These are phyloP conservation scores for Tanacetum coccineum DNA, from an alignment of 129 eudicot genomes.

Conservation along the genomic window DNA sequence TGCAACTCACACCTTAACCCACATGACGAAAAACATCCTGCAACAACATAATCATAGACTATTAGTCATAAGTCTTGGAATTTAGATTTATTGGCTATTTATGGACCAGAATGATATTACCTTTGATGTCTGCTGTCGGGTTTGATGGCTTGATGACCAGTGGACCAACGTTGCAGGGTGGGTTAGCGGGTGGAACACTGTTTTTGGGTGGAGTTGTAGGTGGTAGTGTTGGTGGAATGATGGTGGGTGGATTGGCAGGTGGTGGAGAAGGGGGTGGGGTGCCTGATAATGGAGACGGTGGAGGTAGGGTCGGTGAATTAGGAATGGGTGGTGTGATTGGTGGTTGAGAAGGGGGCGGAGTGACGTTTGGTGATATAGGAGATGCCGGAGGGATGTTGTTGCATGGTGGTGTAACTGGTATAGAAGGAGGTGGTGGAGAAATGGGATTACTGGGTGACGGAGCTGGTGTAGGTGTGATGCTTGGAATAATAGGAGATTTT, in stretches of 20 bases:
- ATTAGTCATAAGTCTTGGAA: neutral
- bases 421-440: neutral
- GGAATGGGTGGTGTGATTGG: neutral
- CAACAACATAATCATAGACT: neutral
- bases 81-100: neutral
- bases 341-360: neutral
- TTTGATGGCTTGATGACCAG: neutral
- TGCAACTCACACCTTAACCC: constrained; percentile 51
- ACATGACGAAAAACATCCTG: constrained; percentile 67
- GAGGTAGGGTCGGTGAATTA: neutral
- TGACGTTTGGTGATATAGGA: too few species aligned
- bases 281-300: neutral
- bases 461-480: neutral
- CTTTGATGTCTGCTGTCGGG: constrained; percentile 10
- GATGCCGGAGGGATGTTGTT: neutral
- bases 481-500: neutral
- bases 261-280: neutral
- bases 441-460: neutral
- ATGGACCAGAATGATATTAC: constrained; percentile 17
- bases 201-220: neutral
- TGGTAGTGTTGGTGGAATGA: constrained; percentile 5
- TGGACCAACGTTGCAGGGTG: neutral
- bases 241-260: neutral
- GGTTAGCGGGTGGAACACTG: too few species aligned
- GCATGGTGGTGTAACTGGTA: neutral